phyloP scores from a whole-genome alignment of 2,329 filamentous ascomycete genomes.

The Neonectria punicea region DNA sequence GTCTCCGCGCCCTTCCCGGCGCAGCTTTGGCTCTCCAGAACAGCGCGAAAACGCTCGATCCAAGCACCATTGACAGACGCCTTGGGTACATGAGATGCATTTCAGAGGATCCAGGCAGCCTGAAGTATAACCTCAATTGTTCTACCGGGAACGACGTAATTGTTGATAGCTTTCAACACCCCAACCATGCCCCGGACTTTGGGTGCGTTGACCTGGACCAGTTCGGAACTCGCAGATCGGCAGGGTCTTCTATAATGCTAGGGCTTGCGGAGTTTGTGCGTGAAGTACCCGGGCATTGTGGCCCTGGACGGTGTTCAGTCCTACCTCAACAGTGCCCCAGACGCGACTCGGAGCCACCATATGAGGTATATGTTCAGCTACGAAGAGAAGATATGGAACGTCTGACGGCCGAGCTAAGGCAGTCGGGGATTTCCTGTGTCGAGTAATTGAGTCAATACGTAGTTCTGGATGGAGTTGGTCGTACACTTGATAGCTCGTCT shows the following conservation, averaged over 20 bases:
- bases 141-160: background rate
- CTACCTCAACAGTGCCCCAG: background rate
- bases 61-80: background rate
- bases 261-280: background rate
- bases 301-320: constrained; percentile 1
- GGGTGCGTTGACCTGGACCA: background rate
- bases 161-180: background rate
- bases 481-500: background rate
- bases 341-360: background rate
- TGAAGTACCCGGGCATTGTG: background rate
- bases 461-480: background rate
- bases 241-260: background rate
- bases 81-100: background rate
- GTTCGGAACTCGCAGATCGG: background rate
- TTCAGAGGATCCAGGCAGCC: background rate
- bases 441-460: background rate
- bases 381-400: background rate
- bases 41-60: background rate
- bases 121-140: background rate
- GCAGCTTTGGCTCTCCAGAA: background rate
- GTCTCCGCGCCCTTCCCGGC: background rate
- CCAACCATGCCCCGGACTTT: background rate
- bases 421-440: background rate
- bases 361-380: background rate
- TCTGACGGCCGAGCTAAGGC: background rate